Evolutionary conservation across 345 rosid species (phyloP).

Genomic region (Hypericum androsaemum): DNA sequence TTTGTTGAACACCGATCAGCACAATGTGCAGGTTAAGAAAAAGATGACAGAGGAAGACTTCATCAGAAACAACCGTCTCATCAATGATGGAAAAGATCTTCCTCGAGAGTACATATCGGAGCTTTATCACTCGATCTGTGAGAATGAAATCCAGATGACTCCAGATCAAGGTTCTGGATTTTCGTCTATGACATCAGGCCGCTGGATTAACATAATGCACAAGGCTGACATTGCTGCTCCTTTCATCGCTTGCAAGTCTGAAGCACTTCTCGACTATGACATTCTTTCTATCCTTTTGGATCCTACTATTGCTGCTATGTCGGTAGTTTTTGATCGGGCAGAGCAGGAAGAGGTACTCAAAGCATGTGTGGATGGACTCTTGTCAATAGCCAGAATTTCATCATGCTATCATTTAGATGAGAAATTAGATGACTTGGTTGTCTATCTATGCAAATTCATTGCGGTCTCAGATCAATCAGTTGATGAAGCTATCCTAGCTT

Average conservation of each 20-base stretch:
- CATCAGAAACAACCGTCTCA: slow-evolving; percentile 54
- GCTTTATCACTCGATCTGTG: slow-evolving; percentile 53
- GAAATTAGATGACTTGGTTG: slow-evolving; percentile 57
- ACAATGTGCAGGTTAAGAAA: slow-evolving; percentile 62
- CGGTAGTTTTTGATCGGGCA: slow-evolving; percentile 65
- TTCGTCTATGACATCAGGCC: slow-evolving; percentile 47
- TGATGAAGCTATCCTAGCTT: slow-evolving; percentile 46
- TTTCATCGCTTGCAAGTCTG: slow-evolving; percentile 42
- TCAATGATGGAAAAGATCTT: slow-evolving; percentile 66
- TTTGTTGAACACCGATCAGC: slow-evolving; percentile 67
- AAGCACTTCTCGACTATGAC: slow-evolving; percentile 45
- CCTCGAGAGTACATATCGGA: slow-evolving; percentile 60
- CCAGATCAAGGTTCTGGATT: slow-evolving; percentile 54
- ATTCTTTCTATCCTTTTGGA: slow-evolving; percentile 54
- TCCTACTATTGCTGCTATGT: slow-evolving; percentile 61
- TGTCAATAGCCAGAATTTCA: slow-evolving; percentile 60
- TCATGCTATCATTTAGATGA: slow-evolving; percentile 42
- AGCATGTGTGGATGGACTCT: slow-evolving; percentile 54
- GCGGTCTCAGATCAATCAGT: slow-evolving; percentile 32
- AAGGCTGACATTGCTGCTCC: slow-evolving; percentile 51
- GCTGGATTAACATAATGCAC: slow-evolving; percentile 56
- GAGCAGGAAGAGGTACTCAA: slow-evolving; percentile 55
- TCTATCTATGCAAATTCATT: slow-evolving; percentile 61
- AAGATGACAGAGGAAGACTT: slow-evolving; percentile 78
- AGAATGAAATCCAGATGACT: slow-evolving; percentile 62